Base-by-base conservation (phyloP, 2,329 filamentous ascomycete genomes). In the Karstenula rhodostoma region DNA sequence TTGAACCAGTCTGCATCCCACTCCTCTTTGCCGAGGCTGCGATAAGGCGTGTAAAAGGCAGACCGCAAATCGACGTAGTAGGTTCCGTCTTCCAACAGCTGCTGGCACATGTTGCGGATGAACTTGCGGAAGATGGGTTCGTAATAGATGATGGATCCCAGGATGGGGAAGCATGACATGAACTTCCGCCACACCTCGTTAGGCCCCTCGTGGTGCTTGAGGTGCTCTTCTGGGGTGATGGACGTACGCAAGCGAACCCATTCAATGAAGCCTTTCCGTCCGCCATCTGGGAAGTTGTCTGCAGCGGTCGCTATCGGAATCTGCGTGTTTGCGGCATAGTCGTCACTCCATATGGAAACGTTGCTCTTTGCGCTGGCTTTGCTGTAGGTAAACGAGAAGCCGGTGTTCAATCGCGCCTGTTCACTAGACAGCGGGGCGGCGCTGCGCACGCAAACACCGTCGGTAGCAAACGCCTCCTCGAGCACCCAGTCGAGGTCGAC, bases 141-240 rank as follows among this genome's bases (percentile, higher is more conserved):
- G 78, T 97, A 97, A 78, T 90, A 91, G 51, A 97, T 84, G 54
- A 97, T 86, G 17, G 88, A 89, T 43, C 87, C 86, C 47, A 94
- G 84, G 4, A 94, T 86, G 2, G 84, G 79, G 77, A 97, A 97
- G 62, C 89, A 90, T 47, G 85, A 87, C 52, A 80, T 81, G 78
- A 97, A 96, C 73, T 95, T 94, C 25, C 83, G 81, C 93, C 94
- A 97, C 57, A 96, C 89, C 55, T 90, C 90, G 74, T 95, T 89
- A 17, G 93, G 84, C 2, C 94, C 93, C 69, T 94, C 89, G 70
- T 95, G 90, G 73, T 97, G 92, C 65, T 90, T 85, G 48, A 94
- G 83, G 12, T 89, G 89, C 74, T 96, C 93, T 22, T 87, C 85
- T 17, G 85, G 81, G 0, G 89, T 90, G 59, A 97, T 88, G 3